A percentile compares a stretch with the other conserved stretches of the same genome.
These are phyloP conservation scores for Agaricus sinodeliciosus DNA, from an alignment of 768 basidiomycete genomes.

Conservation along the genomic window DNA sequence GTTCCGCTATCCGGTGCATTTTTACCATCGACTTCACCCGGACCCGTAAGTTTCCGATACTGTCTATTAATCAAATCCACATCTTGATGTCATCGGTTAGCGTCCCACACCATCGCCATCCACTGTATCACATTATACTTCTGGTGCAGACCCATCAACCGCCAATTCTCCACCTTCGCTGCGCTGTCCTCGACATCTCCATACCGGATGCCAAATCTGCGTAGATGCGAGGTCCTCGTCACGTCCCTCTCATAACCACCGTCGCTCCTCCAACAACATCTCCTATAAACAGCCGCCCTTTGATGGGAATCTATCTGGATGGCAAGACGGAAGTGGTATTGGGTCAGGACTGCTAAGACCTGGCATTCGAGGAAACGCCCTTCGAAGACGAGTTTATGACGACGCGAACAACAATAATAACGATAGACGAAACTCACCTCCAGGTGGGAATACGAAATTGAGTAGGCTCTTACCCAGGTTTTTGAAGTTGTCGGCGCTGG, in stretches of 20 bases:
- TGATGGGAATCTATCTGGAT: constrained; percentile 57
- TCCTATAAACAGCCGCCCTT: no score
- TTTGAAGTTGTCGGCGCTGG: constrained; percentile 69
- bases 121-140: constrained; percentile 45
- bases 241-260: constrained; percentile 13
- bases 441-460: constrained; percentile 54
- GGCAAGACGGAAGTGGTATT: constrained; percentile 70
- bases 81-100: constrained; percentile 12
- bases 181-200: constrained; percentile 69
- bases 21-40: neutral
- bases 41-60: constrained; percentile 1
- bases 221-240: constrained; percentile 47
- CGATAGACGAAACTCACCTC: constrained; percentile 22
- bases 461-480: constrained; percentile 66
- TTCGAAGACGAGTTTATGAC: constrained; percentile 41
- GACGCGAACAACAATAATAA: constrained; percentile 14
- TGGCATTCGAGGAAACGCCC: constrained; percentile 46
- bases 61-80: neutral
- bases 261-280: neutral
- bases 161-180: constrained; percentile 56
- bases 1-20: constrained; percentile 25
- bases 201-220: constrained; percentile 71
- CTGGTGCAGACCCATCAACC: constrained; percentile 54
- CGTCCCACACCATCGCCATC: constrained; percentile 30
- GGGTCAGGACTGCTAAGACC: constrained; percentile 63